Conservation (phyloP, 352 stramenopile species). For the Pythium pyrilobum region DNA sequence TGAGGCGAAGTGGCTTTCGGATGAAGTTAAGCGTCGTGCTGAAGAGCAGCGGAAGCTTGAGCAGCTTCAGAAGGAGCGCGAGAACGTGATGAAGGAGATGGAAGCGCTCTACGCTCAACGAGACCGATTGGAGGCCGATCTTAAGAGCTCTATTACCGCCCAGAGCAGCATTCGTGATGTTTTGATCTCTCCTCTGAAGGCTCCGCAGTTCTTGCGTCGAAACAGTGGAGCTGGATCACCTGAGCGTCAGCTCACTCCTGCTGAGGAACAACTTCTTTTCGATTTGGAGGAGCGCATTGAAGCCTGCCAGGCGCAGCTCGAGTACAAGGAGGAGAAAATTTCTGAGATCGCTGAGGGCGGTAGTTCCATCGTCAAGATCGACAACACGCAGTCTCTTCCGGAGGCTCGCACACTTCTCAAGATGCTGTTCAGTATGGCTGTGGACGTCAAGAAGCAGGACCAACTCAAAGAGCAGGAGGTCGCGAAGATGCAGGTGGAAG, state of each 20-base stretch:
- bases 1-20: conserved; percentile 78
- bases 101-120: conserved; percentile 69
- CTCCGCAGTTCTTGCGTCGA: conserved; percentile 31
- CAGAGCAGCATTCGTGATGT: conserved; percentile 74
- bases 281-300: conserved; percentile 86
- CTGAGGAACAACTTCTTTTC: conserved; percentile 76
- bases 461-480: conserved; percentile 75
- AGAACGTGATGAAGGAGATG: conserved; percentile 77
- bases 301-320: conserved; percentile 74
- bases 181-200: conserved; percentile 68
- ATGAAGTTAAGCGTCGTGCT: conserved; percentile 77
- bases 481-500: conserved; percentile 67
- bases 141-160: conserved; percentile 55
- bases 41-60: conserved; percentile 84
- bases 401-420: conserved; percentile 78
- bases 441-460: conserved; percentile 85
- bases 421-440: conserved; percentile 84
- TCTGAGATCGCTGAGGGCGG: conserved; percentile 65
- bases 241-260: conserved; percentile 58
- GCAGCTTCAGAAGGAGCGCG: conserved; percentile 72
- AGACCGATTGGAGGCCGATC: conserved; percentile 62
- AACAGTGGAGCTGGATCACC: conserved; percentile 30
- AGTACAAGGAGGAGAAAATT: conserved; percentile 89
- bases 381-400: conserved; percentile 75
- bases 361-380: conserved; percentile 67